Percentiles rank a stretch among this genome's conserved stretches.
phyloP scores from a whole-genome alignment of 2,329 filamentous ascomycete species.

The Trichophyton schoenleinii region DNA sequence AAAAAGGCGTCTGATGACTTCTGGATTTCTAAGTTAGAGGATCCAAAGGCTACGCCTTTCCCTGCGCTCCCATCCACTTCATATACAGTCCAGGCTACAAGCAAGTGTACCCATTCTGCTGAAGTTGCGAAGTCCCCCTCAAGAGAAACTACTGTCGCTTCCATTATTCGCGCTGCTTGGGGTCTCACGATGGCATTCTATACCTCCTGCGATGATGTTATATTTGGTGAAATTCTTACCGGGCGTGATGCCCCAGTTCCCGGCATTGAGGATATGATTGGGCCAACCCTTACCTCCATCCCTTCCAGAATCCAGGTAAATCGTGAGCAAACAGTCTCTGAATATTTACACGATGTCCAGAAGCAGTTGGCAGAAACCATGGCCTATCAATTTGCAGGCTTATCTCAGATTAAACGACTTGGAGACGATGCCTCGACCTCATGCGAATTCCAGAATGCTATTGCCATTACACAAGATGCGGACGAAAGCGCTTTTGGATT shows the following conservation, averaged over 20 bases:
- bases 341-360: constrained; percentile 44
- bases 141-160: constrained; percentile 17
- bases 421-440: constrained; percentile 32
- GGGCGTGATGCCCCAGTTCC: constrained; percentile 28
- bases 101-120: constrained; percentile 3
- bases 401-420: constrained; percentile 38
- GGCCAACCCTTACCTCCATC: constrained; percentile 31
- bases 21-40: constrained; percentile 13
- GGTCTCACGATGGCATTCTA: constrained; percentile 25
- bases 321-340: constrained; percentile 24
- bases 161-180: constrained; percentile 30
- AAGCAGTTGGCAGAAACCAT: constrained; percentile 42
- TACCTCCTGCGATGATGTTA: constrained; percentile 27
- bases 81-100: constrained; percentile 9
- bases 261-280: constrained; percentile 29
- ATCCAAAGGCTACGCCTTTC: constrained; percentile 10
- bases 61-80: constrained; percentile 9
- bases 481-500: constrained; percentile 13
- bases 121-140: constrained; percentile 1
- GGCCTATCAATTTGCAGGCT: constrained; percentile 46
- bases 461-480: constrained; percentile 23
- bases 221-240: constrained; percentile 31
- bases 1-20: constrained; percentile 10
- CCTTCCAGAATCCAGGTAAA: constrained; percentile 26
- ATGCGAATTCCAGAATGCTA: constrained; percentile 30